A percentile compares a stretch with the other conserved stretches of the same genome.
These are phyloP conservation scores for Gnetum montanum DNA, from an alignment of 75 land plant species.

Conservation along the genomic window DNA sequence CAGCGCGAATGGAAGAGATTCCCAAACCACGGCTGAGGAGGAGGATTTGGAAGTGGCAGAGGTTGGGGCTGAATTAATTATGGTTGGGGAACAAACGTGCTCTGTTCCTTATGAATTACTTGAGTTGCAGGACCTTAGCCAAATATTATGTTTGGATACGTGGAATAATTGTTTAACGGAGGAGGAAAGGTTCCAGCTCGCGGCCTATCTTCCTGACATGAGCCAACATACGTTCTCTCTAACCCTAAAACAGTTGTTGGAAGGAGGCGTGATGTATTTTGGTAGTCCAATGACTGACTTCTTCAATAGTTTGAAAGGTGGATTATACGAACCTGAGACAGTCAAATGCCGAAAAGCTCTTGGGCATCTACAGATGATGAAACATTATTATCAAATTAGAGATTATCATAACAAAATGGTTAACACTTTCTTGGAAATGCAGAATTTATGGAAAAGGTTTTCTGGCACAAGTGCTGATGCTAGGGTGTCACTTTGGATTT, in stretches of 20 bases:
- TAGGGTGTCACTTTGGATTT: constrained; percentile 11
- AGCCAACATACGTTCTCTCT: constrained; percentile 17
- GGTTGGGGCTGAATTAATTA: constrained; percentile 15
- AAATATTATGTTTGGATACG: constrained; percentile 25
- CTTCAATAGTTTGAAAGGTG: constrained; percentile 21
- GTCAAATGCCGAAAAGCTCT: constrained; percentile 9
- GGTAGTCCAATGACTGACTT: constrained; percentile 22
- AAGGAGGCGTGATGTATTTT: constrained; percentile 14
- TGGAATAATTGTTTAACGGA: constrained; percentile 37
- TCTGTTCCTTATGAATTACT: constrained; percentile 30
- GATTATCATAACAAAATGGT: constrained; percentile 29
- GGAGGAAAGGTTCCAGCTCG: constrained; percentile 23
- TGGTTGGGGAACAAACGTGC: constrained; percentile 18
- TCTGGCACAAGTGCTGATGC: constrained; percentile 15
- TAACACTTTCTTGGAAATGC: constrained; percentile 23
- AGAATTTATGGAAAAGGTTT: constrained; percentile 16
- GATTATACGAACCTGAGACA: constrained; percentile 13
- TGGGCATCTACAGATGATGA: constrained; percentile 13
- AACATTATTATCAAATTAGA: constrained; percentile 13
- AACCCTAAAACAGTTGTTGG: constrained; percentile 22
- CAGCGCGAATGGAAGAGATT: constrained; percentile 1
- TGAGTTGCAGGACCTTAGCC: constrained; percentile 22
- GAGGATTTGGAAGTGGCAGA: constrained; percentile 10
- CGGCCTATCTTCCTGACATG: constrained; percentile 28
- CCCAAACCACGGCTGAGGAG: constrained; percentile 10